Conservation (phyloP, 1,284 basidiomycete species). For the Xerocomus cyaneibrunnescens region DNA sequence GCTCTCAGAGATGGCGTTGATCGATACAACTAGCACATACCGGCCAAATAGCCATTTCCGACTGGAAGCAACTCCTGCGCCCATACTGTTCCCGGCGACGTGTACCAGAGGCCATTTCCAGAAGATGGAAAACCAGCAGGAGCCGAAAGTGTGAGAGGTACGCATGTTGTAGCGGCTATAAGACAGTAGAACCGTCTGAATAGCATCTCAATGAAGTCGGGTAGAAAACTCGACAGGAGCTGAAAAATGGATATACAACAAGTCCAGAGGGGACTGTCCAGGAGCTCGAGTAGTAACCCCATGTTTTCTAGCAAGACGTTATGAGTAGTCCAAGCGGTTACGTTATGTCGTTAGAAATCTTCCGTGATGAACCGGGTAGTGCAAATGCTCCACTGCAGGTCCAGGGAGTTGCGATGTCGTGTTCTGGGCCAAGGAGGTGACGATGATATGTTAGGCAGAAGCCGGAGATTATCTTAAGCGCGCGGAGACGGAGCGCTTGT, state of each 20-base stretch:
- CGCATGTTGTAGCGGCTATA: slow-evolving; percentile 22
- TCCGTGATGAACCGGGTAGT: neutral
- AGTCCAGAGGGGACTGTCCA: slow-evolving; percentile 23
- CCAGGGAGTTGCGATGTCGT: neutral
- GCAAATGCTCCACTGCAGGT: neutral
- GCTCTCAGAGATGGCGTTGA: neutral
- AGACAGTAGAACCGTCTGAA: slow-evolving; percentile 26
- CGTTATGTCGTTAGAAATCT: neutral
- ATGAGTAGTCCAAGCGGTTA: neutral
- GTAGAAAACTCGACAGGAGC: slow-evolving; percentile 19
- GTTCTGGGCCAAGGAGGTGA: neutral
- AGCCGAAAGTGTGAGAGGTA: slow-evolving; percentile 18
- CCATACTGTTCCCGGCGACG: slow-evolving; percentile 53
- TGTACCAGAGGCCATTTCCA: slow-evolving; percentile 77
- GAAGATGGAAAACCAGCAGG: slow-evolving; percentile 60
- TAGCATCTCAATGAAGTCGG: slow-evolving; percentile 17
- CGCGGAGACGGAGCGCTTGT: neutral
- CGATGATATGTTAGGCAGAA: neutral
- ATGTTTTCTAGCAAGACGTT: slow-evolving; percentile 13
- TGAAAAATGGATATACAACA: slow-evolving; percentile 11
- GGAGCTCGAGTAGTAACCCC: slow-evolving; percentile 20
- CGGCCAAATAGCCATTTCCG: slow-evolving; percentile 73
- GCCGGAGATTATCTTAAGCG: neutral
- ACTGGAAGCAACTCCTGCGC: slow-evolving; percentile 60
- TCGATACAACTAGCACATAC: slow-evolving; percentile 33